Evolutionary conservation across 495 filamentous ascomycete species (phyloP).

Genomic region (Lasiosphaeria miniovina): DNA sequence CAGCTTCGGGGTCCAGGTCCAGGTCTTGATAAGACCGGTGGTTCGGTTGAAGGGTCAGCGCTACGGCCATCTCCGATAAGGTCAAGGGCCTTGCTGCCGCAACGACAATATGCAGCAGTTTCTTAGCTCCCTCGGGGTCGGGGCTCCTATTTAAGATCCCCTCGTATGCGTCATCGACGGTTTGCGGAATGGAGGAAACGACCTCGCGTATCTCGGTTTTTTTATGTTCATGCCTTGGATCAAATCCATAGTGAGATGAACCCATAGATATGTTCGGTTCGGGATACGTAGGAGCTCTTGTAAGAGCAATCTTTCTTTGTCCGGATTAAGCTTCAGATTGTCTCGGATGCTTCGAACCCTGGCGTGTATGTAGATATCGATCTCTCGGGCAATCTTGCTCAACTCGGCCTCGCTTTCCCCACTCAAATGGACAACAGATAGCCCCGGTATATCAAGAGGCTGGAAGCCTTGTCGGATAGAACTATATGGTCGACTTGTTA

Average conservation of each 20-base stretch:
- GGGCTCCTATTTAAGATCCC: background rate
- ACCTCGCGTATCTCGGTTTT: background rate
- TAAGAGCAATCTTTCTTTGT: too few species aligned
- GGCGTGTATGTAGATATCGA: too few species aligned
- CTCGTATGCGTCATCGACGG: background rate
- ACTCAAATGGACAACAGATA: too few species aligned
- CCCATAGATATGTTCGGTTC: slow-evolving; percentile 7
- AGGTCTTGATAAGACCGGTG: background rate
- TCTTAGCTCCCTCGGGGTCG: background rate
- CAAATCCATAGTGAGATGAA: background rate
- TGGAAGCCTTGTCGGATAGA: too few species aligned
- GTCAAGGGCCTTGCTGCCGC: slow-evolving; percentile 1
- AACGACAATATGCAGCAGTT: slow-evolving; percentile 2
- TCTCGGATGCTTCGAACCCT: background rate
- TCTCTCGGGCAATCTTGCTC: too few species aligned
- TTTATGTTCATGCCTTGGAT: background rate
- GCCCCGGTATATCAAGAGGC: too few species aligned
- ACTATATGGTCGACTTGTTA: background rate
- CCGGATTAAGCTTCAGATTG: background rate
- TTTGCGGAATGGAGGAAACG: background rate
- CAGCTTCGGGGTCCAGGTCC: background rate
- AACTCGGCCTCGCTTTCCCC: too few species aligned
- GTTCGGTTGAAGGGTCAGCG: background rate
- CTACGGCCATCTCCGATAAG: slow-evolving; percentile 3
- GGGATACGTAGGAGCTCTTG: too few species aligned